These are phyloP conservation scores for maize (Zea mays) DNA, from an alignment of 176 grass and related monocot genomes.

Conservation along the genomic window Zm-B73-REFERENCE-NAM-5.0 NC_050098.1:61089501-61090000, in stretches of 20 bases:
- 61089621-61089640: too few species aligned
- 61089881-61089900: not conserved
- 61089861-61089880: not conserved
- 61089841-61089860: not conserved
- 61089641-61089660: too few species aligned
- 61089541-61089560: too few species aligned
- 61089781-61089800: not conserved
- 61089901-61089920: not conserved
- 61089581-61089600: too few species aligned
- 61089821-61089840: not conserved
- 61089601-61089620: too few species aligned
- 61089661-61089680: not conserved
- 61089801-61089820: not conserved
- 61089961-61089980: too few species aligned
- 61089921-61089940: not conserved
- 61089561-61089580: too few species aligned
- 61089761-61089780: not conserved
- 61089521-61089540: too few species aligned
- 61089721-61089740: not conserved
- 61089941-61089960: not conserved
- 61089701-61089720: not conserved
- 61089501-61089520: too few species aligned
- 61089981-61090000: not conserved
- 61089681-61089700: too few species aligned
- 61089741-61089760: not conserved